These are phyloP conservation scores for Phytophthora meadii DNA, from an alignment of 352 stramenopile species.

Conservation along the genomic window DNA sequence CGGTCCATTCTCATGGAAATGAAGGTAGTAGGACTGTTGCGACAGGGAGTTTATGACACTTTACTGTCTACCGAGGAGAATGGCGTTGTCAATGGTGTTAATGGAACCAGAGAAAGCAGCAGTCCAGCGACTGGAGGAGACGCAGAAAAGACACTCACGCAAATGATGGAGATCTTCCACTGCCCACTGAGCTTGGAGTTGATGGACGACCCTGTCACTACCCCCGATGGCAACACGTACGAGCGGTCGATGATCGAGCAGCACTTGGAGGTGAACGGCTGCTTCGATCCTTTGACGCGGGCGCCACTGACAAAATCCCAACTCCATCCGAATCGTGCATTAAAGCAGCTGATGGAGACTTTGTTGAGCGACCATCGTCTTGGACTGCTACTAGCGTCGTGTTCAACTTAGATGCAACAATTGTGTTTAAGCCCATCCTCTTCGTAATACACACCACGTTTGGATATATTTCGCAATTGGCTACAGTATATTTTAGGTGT, in stretches of 20 bases:
- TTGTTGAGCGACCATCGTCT: constrained; percentile 69
- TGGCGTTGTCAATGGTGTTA: constrained; percentile 4
- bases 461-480: constrained; percentile 19
- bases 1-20: constrained; percentile 71
- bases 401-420: constrained; percentile 34
- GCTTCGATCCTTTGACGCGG: constrained; percentile 75
- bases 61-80: constrained; percentile 43
- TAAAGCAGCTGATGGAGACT: constrained; percentile 80
- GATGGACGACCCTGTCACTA: constrained; percentile 83
- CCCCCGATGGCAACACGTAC: constrained; percentile 76
- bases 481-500: background rate
- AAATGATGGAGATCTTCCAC: constrained; percentile 78
- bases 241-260: constrained; percentile 82
- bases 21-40: constrained; percentile 60
- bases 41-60: constrained; percentile 52
- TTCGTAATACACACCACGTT: constrained; percentile 21
- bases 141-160: constrained; percentile 55
- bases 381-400: constrained; percentile 60
- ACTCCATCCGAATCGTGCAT: constrained; percentile 69
- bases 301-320: constrained; percentile 62
- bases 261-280: constrained; percentile 74
- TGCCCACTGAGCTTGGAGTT: constrained; percentile 77
- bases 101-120: constrained; percentile 8
- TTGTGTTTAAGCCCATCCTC: constrained; percentile 2
- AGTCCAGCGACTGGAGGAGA: constrained; percentile 6